phyloP scores from a whole-genome alignment of 805 yeast species.

The Metschnikowia kunwiensis region DNA sequence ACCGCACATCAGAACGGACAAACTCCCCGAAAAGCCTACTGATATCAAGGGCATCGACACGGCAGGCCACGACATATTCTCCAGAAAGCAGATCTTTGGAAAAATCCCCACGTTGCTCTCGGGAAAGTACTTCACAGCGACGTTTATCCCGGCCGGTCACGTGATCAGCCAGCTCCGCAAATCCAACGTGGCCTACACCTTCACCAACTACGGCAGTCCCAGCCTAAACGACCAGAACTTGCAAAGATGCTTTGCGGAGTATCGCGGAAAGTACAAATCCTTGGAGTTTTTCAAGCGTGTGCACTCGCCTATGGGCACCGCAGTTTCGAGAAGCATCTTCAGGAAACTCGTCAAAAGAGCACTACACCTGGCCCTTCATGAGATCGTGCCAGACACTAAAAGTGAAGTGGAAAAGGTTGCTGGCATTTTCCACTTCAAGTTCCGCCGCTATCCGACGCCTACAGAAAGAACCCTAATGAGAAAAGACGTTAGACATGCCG shows the following conservation, averaged over 20 bases:
- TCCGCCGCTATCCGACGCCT: constrained; percentile 9
- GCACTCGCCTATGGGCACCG: constrained; percentile 31
- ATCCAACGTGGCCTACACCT: constrained; percentile 37
- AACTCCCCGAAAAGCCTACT: constrained; percentile 27
- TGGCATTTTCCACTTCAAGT: constrained; percentile 16
- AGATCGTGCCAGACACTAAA: constrained; percentile 6
- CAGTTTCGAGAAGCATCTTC: constrained; percentile 28
- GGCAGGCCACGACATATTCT: constrained; percentile 18
- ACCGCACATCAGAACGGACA: constrained; percentile 14
- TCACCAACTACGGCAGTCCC: constrained; percentile 28
- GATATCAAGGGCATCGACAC: constrained; percentile 38
- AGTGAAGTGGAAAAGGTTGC: constrained; percentile 11
- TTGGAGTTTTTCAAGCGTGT: constrained; percentile 23
- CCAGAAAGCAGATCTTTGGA: constrained; percentile 9
- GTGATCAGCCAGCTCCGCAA: constrained; percentile 29
- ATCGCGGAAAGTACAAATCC: constrained; percentile 28
- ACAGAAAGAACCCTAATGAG: constrained; percentile 5
- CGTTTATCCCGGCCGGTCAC: constrained; percentile 32
- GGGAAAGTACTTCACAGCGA: constrained; percentile 24
- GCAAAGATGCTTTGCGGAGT: constrained; percentile 20
- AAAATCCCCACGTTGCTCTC: constrained; percentile 18
- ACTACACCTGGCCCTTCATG: constrained; percentile 12
- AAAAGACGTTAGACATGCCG: constrained; percentile 8
- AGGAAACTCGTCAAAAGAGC: constrained; percentile 35
- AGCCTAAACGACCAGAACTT: constrained; percentile 27